Base-by-base conservation (phyloP, 2,329 filamentous ascomycete genomes). In the Fonsecaea erecta region DNA sequence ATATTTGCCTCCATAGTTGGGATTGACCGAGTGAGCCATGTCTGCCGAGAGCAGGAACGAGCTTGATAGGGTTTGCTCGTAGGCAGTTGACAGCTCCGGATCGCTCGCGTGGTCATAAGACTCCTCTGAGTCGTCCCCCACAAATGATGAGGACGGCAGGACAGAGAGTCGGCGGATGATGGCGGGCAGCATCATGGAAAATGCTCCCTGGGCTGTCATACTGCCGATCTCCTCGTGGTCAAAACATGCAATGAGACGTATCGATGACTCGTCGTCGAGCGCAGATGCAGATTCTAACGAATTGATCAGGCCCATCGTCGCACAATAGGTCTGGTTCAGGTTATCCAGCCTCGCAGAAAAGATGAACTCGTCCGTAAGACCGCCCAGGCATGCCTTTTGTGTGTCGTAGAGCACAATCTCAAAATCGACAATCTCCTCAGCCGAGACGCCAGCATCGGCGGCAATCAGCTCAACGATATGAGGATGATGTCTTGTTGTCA, bases 141-240 rank as follows among this genome's bases (percentile, higher is more conserved):
- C 78, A 65, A 78, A 78, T 14, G 84, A 81, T 26, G 84, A 82
- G 26, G 86, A 84, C 3, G 91, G 90, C 34, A 97, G 83, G 34
- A 92, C 90, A 0, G 92, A 95, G 18, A 99, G 85, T 61, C 95
- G 91, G 67, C 91, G 90, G 60, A 98, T 85, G 53, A 98, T 89
- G 26, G 92, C 86, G 1, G 95, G 94, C 18, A 99, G 85, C 64
- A 97, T 85, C 79, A 97, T 97, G 3, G 92, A 97, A 79, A 96
- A 88, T 18, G 95, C 95, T 67, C 95, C 95, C 75, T 99, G 95
- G 4, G 94, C 93, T 2, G 93, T 96, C 64, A 86, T 88, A 67
- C 92, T 96, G 60, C 95, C 95, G 74, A 99, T 95, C 77, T 99
- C 95, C 79, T 99, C 95, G 80, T 99, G 93, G 76, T 99, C 95